A percentile compares a stretch with the other conserved stretches of the same genome.
phyloP scores from a whole-genome alignment of 2,329 filamentous ascomycete species.

The Pseudogymnoascus sp. region DNA sequence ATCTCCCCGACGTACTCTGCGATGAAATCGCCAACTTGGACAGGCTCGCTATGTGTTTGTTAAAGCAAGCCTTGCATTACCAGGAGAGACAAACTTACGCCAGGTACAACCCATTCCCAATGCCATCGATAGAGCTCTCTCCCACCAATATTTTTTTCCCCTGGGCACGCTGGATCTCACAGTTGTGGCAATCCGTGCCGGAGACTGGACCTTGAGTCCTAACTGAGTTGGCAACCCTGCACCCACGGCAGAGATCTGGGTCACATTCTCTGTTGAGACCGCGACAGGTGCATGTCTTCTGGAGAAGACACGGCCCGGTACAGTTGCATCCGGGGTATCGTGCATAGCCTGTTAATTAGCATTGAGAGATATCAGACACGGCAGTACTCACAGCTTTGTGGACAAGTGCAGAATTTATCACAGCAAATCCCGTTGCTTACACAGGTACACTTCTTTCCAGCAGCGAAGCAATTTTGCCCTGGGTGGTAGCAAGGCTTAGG shows the following conservation, averaged over 20 bases:
- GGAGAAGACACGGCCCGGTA: slow-evolving; percentile 39
- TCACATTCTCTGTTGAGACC: slow-evolving; percentile 73
- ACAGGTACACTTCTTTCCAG: not conserved
- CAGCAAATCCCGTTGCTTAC: not conserved
- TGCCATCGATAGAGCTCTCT: slow-evolving; percentile 57
- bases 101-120: slow-evolving; percentile 69
- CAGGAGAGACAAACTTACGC: slow-evolving; percentile 45
- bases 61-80: slow-evolving; percentile 31
- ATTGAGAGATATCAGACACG: not conserved
- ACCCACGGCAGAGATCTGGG: slow-evolving; percentile 54
- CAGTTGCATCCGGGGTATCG: not conserved
- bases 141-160: slow-evolving; percentile 61
- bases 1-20: slow-evolving; percentile 77
- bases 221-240: not conserved
- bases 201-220: not conserved
- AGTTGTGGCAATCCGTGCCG: slow-evolving; percentile 55
- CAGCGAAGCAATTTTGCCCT: not conserved
- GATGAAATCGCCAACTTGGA: slow-evolving; percentile 56
- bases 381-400: not conserved
- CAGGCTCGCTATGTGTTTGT: slow-evolving; percentile 22
- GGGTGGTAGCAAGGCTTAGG: not conserved
- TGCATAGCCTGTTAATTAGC: not conserved
- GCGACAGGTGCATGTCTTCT: slow-evolving; percentile 60
- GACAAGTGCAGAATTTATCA: not conserved
- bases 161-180: slow-evolving; percentile 59